phyloP scores from a whole-genome alignment of 2,329 filamentous ascomycete species.

The Claviceps purpurea region DNA sequence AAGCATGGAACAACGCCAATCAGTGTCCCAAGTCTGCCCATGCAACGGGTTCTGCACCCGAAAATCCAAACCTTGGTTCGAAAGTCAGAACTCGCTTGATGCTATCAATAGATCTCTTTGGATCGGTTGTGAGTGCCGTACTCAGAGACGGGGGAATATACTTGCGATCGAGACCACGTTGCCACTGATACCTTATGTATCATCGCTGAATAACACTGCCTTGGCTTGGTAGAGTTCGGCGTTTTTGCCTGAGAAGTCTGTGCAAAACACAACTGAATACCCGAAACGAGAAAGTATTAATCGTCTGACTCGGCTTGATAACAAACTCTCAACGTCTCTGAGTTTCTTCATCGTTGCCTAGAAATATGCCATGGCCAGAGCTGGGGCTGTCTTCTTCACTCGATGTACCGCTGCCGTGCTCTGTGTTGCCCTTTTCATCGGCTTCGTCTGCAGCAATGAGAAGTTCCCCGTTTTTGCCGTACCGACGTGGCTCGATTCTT shows the following conservation, averaged over 20 bases:
- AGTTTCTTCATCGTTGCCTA: constrained; percentile 21
- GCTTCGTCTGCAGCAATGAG: constrained; percentile 32
- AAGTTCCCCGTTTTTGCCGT: constrained; percentile 46
- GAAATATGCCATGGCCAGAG: constrained; percentile 16
- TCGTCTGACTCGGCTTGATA: not conserved
- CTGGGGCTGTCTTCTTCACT: constrained; percentile 15
- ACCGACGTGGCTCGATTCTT: constrained; percentile 36
- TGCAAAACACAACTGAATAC: not conserved
- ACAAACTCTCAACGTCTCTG: constrained; percentile 10
- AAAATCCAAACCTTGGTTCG: not conserved
- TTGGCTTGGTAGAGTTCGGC: too few relatives aligned
- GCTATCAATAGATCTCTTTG: not conserved
- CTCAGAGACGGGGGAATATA: not conserved
- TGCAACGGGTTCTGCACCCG: too few relatives aligned
- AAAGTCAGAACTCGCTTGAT: not conserved
- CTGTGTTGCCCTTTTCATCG: constrained; percentile 22
- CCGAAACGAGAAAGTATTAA: not conserved
- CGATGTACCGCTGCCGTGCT: constrained; percentile 16
- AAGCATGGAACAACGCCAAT: too few relatives aligned
- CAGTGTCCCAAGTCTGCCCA: too few relatives aligned
- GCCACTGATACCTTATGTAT: not conserved
- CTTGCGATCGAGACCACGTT: not conserved
- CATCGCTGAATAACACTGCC: too few relatives aligned
- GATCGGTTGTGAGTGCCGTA: not conserved
- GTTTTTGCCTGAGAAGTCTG: too few relatives aligned